Evolutionary conservation across 2,329 filamentous ascomycete genomes (phyloP).

Genomic region (Eutypella sp.): DNA sequence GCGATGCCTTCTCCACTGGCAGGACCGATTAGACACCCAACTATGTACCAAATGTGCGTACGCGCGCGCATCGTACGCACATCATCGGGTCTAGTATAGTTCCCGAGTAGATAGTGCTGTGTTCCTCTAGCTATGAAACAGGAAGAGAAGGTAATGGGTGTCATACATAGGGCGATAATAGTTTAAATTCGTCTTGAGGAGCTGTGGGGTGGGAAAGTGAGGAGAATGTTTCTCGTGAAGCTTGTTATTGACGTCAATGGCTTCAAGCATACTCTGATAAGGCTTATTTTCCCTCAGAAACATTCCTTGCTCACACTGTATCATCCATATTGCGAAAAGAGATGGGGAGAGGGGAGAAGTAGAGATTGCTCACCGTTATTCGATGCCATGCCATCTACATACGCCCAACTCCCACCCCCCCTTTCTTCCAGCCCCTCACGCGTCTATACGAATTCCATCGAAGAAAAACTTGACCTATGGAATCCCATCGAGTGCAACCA

Average conservation of each 20-base stretch:
- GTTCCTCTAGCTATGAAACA: too few relatives aligned
- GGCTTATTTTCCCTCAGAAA: neutral
- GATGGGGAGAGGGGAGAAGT: neutral
- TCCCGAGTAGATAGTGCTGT: neutral
- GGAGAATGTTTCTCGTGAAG: slow-evolving; percentile 1
- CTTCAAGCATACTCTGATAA: slow-evolving; percentile 3
- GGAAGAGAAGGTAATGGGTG: too few relatives aligned
- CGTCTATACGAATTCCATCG: too few relatives aligned
- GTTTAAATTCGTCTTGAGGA: neutral
- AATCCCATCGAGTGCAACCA: too few relatives aligned
- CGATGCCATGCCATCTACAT: neutral
- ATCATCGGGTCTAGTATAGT: neutral
- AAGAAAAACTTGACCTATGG: too few relatives aligned
- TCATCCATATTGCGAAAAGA: neutral
- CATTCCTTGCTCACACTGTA: neutral
- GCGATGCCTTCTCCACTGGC: too few relatives aligned
- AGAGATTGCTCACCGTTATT: neutral
- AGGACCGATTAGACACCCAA: too few relatives aligned
- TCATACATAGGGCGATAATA: too few relatives aligned
- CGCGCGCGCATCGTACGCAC: neutral
- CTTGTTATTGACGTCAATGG: slow-evolving; percentile 16
- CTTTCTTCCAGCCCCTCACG: too few relatives aligned
- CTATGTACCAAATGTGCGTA: neutral
- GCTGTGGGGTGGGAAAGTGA: neutral
- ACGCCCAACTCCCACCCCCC: neutral